A percentile compares a stretch with the other conserved stretches of the same genome.
These are phyloP conservation scores for Diaporthe destruens DNA, from an alignment of 2,329 filamentous ascomycete genomes.

Conservation along the genomic window DNA sequence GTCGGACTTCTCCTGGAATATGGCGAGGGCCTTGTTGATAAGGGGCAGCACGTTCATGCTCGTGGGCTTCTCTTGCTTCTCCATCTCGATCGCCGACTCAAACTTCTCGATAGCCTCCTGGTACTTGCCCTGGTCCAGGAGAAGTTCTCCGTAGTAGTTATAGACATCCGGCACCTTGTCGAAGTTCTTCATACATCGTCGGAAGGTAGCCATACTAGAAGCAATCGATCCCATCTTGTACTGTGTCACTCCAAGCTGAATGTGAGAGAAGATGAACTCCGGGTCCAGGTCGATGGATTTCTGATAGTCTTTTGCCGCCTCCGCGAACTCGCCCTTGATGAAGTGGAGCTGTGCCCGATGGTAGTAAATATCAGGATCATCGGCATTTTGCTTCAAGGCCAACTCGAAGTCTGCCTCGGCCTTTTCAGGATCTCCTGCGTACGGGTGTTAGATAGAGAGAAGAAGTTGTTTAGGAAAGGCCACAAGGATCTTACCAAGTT, in stretches of 20 bases:
- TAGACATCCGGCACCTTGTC: constrained; percentile 96
- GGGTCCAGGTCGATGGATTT: constrained; percentile 98
- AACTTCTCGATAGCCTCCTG: constrained; percentile 97
- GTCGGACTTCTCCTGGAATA: constrained; percentile 99
- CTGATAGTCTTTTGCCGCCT: constrained; percentile 98
- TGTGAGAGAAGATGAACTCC: constrained; percentile 99
- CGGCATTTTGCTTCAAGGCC: constrained; percentile 85
- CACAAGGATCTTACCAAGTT: constrained; percentile 74
- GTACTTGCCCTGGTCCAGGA: constrained; percentile 97
- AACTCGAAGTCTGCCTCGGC: constrained; percentile 89
- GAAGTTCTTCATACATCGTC: constrained; percentile 98
- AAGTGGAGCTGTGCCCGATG: constrained; percentile 98
- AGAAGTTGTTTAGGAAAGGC: not conserved
- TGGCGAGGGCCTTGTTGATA: constrained; percentile 97
- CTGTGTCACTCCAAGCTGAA: constrained; percentile 98
- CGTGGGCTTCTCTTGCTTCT: constrained; percentile 92
- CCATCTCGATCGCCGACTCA: constrained; percentile 98
- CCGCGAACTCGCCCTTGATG: constrained; percentile 92
- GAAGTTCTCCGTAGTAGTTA: constrained; percentile 98
- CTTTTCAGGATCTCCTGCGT: constrained; percentile 81
- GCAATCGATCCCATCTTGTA: constrained; percentile 99
- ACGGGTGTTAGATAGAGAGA: constrained; percentile 48
- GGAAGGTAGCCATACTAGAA: constrained; percentile 98
- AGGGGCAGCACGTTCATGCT: constrained; percentile 97
- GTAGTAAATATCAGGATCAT: constrained; percentile 98